Evolutionary conservation across 345 rosid genomes (phyloP).

Genomic region (Eucalyptus cladocalyx): DNA sequence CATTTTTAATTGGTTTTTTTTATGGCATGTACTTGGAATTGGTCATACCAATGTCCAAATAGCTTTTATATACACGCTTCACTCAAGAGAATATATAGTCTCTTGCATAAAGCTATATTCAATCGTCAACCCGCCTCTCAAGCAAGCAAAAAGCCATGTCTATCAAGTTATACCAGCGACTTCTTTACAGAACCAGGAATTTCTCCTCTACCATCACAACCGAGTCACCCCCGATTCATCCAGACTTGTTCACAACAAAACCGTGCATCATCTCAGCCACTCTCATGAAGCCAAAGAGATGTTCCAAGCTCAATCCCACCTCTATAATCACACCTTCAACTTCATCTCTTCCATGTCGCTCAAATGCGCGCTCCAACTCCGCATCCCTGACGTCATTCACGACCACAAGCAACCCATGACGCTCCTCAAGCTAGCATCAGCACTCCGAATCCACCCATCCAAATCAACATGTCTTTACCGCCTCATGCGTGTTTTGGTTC

Average conservation of each 20-base stretch:
- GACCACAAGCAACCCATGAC: constrained; percentile 23
- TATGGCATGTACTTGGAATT: too few relatives aligned
- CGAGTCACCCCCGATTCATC: background rate
- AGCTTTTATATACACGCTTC: background rate
- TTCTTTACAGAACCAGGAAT: background rate
- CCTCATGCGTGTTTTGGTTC: constrained; percentile 32
- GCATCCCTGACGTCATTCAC: constrained; percentile 29
- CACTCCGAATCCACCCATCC: constrained; percentile 13
- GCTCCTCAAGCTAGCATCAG: constrained; percentile 15
- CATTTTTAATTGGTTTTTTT: too few relatives aligned
- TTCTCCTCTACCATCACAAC: background rate
- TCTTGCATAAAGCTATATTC: background rate
- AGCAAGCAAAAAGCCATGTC: background rate
- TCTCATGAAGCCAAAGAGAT: background rate
- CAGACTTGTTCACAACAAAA: background rate
- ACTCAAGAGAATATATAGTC: background rate
- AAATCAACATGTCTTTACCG: constrained; percentile 4
- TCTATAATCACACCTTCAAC: constrained; percentile 17
- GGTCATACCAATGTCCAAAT: background rate
- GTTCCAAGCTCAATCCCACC: constrained; percentile 26
- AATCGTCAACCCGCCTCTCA: background rate
- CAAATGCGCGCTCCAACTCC: constrained; percentile 28
- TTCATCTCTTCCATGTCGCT: constrained; percentile 34
- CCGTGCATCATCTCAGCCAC: background rate
- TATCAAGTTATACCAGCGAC: background rate